A percentile compares a stretch with the other conserved stretches of the same genome.
Evolutionary conservation across 2,329 filamentous ascomycete species (phyloP).

Genomic region (Calonectria ilicicola): DNA sequence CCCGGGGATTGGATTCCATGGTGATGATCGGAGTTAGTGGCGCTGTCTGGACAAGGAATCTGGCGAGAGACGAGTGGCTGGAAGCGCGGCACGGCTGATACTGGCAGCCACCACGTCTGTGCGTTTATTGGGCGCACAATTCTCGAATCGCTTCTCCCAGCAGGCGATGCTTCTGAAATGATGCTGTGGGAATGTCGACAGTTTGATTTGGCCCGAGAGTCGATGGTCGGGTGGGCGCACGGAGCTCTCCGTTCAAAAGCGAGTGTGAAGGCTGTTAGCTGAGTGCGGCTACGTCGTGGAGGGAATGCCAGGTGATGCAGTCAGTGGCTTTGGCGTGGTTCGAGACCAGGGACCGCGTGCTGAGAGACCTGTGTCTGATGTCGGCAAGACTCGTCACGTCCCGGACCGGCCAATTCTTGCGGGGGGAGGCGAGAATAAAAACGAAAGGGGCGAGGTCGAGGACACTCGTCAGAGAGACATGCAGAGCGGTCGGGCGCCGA

Average conservation of each 20-base stretch:
- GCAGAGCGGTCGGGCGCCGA: background rate
- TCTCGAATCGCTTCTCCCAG: background rate
- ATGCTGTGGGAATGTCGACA: background rate
- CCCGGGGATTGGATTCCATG: conserved; percentile 16
- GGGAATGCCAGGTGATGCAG: background rate
- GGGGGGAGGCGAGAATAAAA: background rate
- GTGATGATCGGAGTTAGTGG: conserved; percentile 1
- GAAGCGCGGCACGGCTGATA: background rate
- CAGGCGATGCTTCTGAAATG: background rate
- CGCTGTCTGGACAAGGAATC: conserved; percentile 1
- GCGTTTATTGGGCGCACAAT: conserved; percentile 6
- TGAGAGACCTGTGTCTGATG: background rate
- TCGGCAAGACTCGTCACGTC: background rate
- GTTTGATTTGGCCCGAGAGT: background rate
- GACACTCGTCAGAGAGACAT: background rate
- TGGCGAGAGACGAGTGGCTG: background rate
- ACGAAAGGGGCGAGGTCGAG: background rate
- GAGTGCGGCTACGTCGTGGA: background rate
- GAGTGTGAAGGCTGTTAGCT: background rate
- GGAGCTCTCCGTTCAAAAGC: background rate
- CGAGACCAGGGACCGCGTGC: conserved; percentile 7
- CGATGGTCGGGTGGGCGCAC: background rate
- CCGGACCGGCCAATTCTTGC: background rate
- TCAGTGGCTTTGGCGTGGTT: conserved; percentile 1
- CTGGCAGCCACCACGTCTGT: conserved; percentile 14